Evolutionary conservation across 345 rosid genomes (phyloP).

Genomic region (Eucalyptus albens): DNA sequence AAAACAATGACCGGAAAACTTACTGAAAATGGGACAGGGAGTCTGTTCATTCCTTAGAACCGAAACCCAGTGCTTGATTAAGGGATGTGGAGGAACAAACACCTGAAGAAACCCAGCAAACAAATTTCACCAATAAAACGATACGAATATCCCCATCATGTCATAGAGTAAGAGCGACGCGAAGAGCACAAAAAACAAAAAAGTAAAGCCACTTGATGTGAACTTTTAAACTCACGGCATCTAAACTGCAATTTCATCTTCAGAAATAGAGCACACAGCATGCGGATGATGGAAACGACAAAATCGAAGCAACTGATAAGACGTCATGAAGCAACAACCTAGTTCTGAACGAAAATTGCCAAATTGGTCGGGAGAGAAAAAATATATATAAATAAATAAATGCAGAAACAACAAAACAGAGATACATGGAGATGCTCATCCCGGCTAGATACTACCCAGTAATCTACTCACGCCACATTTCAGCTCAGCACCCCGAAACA

Average conservation of each 20-base stretch:
- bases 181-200: neutral
- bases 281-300: neutral
- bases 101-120: slow-evolving; percentile 26
- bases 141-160: neutral
- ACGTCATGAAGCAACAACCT: neutral
- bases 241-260: neutral
- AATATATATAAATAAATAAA: neutral
- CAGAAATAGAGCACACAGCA: neutral
- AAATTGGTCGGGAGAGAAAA: neutral
- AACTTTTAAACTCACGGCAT: neutral
- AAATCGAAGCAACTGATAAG: neutral
- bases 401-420: neutral
- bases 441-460: neutral
- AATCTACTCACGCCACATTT: neutral
- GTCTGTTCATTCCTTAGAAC: slow-evolving; percentile 80
- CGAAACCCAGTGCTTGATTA: slow-evolving; percentile 94
- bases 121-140: neutral
- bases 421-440: neutral
- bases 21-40: slow-evolving; percentile 75
- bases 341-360: neutral
- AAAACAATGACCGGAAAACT: neutral
- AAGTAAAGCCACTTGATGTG: neutral
- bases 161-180: neutral
- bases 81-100: slow-evolving; percentile 85
- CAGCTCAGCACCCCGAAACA: neutral